Evolutionary conservation across 495 filamentous ascomycete genomes (phyloP).

Genomic region (Antarctomyces pellizariae): DNA sequence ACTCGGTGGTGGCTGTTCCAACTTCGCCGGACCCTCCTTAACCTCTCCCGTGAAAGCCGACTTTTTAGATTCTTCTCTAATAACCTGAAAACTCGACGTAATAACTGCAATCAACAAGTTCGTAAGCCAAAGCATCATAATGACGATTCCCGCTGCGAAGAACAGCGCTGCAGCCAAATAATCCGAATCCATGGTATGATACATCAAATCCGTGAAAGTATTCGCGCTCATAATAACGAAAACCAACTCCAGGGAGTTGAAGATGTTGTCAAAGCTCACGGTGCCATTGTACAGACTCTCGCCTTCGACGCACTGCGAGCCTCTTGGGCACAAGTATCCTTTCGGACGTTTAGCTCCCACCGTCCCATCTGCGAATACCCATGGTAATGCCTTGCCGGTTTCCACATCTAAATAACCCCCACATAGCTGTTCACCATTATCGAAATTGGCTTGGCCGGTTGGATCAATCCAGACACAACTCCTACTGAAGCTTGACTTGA

Average conservation of each 20-base stretch:
- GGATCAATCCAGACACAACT: conserved; percentile 71
- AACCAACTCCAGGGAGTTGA: conserved; percentile 79
- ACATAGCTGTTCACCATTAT: conserved; percentile 49
- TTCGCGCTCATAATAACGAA: conserved; percentile 98
- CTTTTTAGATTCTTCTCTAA: conserved; percentile 81
- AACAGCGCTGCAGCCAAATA: conserved; percentile 69
- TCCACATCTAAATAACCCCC: conserved; percentile 48
- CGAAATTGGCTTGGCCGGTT: conserved; percentile 17
- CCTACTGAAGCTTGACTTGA: conserved; percentile 80
- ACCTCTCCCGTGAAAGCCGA: conserved; percentile 77
- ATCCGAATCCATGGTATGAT: conserved; percentile 76
- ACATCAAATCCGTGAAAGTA: conserved; percentile 84
- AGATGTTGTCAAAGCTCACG: conserved; percentile 84
- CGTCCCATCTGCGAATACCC: conserved; percentile 29
- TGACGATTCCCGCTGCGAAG: conserved; percentile 68
- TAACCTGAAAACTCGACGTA: conserved; percentile 95
- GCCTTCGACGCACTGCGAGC: conserved; percentile 55
- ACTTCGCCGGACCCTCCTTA: conserved; percentile 17
- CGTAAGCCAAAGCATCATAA: conserved; percentile 90
- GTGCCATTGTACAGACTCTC: conserved; percentile 52
- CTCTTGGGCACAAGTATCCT: conserved; percentile 72
- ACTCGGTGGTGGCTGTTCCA: conserved; percentile 21
- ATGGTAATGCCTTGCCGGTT: conserved; percentile 35
- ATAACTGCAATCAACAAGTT: conserved; percentile 96
- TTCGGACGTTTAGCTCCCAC: conserved; percentile 32